Evolutionary conservation across 2,329 filamentous ascomycete genomes (phyloP), one percentile per base, ranked within the genome.

Genomic region (Aspergillus fischeri): DNA sequence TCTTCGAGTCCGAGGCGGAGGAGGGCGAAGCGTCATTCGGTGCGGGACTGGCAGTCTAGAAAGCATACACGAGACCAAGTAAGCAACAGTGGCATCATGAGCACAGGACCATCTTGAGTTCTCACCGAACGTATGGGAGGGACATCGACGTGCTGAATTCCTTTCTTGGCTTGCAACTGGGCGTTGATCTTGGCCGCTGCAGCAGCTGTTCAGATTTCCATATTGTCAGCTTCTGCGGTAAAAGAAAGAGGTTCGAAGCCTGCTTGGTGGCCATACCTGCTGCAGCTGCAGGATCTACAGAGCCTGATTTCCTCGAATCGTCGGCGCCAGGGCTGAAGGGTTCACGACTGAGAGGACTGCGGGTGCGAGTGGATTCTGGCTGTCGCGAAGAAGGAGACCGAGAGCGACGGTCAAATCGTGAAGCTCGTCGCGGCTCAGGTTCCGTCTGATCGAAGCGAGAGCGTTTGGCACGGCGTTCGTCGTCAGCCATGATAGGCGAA

Each of bases 391-490:
- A 83, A 24, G 92, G 92, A 32, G 92, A 96, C 63, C 91, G 89
- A 57, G 94, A 97, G 67, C 94, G 89, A 67, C 92, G 86, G 77
- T 97, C 93, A 75, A 96, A 97, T 72, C 92, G 86, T 51, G 92
- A 95, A 47, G 83, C 71, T 65, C 86, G 83, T 69, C 87, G 88
- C 56, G 89, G 86, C 70, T 94, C 91, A 5, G 90, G 86, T 72
- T 93, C 91, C 49, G 87, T 94, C 75, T 95, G 91, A 73, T 97
- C 93, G 76, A 97, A 97, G 74, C 93, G 91, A 70, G 92, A 96
- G 61, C 92, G 89, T 81, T 96, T 96, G 59, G 81, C 79, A 59
- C 86, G 85, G 71, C 87, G 84, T 65, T 92, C 89, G 62, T 88
- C 82, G 68, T 94, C 91, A 64, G 89, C 86, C 91, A 96, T 92